These are phyloP conservation scores for Incumbomyces delicatus DNA, from an alignment of 2,329 filamentous ascomycete species.

Conservation along the genomic window DNA sequence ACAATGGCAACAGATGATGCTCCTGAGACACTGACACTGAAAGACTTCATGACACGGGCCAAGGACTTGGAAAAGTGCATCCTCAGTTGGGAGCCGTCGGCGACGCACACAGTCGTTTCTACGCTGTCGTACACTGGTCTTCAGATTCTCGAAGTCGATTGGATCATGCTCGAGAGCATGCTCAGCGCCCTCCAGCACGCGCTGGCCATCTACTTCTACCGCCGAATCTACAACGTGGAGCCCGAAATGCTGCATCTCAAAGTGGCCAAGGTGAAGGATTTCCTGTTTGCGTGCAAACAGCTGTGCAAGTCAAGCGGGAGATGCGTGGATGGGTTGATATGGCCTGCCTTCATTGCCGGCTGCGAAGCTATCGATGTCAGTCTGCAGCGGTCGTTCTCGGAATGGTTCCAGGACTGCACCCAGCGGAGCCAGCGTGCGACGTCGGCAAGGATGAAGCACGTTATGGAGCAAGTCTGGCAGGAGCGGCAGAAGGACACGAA, in stretches of 20 bases:
- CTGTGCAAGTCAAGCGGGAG: constrained; percentile 12
- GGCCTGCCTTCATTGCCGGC: constrained; percentile 37
- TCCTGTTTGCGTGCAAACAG: constrained; percentile 27
- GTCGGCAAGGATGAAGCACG: neutral
- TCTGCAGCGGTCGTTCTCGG: constrained; percentile 13
- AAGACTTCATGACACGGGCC: constrained; percentile 26
- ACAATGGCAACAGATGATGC: constrained; percentile 1
- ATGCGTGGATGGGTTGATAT: constrained; percentile 30
- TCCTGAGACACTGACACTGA: constrained; percentile 13
- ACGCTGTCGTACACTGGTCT: neutral
- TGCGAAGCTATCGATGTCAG: constrained; percentile 32
- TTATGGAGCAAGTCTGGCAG: neutral
- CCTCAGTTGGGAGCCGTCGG: constrained; percentile 13
- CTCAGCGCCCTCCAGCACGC: constrained; percentile 34
- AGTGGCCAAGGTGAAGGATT: constrained; percentile 30
- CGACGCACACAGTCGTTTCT: neutral
- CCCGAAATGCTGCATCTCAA: constrained; percentile 32
- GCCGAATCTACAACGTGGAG: constrained; percentile 34
- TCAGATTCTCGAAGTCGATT: neutral
- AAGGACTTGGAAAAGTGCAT: constrained; percentile 28
- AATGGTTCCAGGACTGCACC: neutral
- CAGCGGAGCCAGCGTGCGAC: neutral
- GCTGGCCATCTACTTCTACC: constrained; percentile 38
- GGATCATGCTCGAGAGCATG: constrained; percentile 24
- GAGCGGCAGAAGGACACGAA: neutral